Percentiles rank a stretch among this genome's conserved stretches.
Conservation (phyloP, 2,329 filamentous ascomycete species). For the Xylaria sp. region DNA sequence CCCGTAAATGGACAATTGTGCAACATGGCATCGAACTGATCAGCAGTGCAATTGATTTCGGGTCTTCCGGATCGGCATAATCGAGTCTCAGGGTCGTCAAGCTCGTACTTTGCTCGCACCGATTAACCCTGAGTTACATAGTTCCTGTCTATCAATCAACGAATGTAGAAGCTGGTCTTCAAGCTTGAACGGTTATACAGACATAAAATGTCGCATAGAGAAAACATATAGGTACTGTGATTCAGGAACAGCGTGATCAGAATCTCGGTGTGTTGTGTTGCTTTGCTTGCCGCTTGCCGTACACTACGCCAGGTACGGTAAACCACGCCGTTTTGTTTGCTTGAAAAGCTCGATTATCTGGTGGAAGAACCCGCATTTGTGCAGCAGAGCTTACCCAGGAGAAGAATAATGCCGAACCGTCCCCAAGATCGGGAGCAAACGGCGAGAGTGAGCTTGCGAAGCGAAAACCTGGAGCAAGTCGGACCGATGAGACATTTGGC, state of each 20-base stretch:
- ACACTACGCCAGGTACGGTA: background rate
- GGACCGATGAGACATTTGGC: slow-evolving; percentile 37
- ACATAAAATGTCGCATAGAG: background rate
- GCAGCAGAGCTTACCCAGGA: slow-evolving; percentile 6
- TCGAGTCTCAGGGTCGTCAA: background rate
- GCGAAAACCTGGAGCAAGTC: slow-evolving; percentile 37
- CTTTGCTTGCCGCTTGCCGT: background rate
- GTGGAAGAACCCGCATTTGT: slow-evolving; percentile 25
- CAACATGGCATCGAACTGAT: slow-evolving; percentile 2
- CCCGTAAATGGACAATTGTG: background rate
- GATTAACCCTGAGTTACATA: background rate
- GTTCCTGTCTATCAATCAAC: background rate
- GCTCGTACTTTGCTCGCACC: background rate
- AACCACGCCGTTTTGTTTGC: no score
- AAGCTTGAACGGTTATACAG: background rate
- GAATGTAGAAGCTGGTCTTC: background rate
- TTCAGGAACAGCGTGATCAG: background rate
- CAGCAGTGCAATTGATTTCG: background rate
- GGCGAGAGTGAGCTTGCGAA: slow-evolving; percentile 2
- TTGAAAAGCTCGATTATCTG: no score
- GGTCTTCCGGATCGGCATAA: background rate
- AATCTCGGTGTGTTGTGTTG: background rate
- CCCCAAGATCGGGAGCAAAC: slow-evolving; percentile 17
- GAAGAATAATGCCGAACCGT: slow-evolving; percentile 27
- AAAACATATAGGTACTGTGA: background rate